phyloP scores from a whole-genome alignment of 106 monocot genomes.

The Triglochin maritima region DNA sequence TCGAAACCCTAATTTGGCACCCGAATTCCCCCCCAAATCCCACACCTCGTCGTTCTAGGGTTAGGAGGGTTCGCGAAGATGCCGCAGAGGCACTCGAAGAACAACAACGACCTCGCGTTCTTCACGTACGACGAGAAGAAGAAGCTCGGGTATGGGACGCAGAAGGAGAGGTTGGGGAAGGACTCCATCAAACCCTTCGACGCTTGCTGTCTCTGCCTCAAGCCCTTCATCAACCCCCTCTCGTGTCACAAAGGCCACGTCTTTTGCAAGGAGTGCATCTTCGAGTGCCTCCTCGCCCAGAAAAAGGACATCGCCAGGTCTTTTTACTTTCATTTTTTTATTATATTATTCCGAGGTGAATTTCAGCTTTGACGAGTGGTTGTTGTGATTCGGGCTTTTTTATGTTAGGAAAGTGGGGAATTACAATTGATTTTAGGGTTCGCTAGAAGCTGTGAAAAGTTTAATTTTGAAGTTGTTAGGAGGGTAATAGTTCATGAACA shows the following conservation, averaged over 20 bases:
- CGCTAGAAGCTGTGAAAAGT: too few species aligned
- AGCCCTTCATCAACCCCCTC: slow-evolving; percentile 69
- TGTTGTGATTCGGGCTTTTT: background rate
- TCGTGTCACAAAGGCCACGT: slow-evolving; percentile 81
- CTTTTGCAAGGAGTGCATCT: slow-evolving; percentile 97
- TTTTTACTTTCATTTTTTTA: background rate
- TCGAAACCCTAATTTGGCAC: too few species aligned
- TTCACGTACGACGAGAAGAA: slow-evolving; percentile 96
- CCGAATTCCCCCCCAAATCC: background rate
- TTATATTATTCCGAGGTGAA: background rate
- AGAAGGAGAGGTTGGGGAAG: slow-evolving; percentile 77
- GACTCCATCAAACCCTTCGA: slow-evolving; percentile 98
- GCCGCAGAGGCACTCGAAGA: slow-evolving; percentile 99
- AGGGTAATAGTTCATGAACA: too few species aligned
- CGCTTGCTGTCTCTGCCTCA: slow-evolving; percentile 79
- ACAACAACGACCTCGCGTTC: slow-evolving; percentile 98
- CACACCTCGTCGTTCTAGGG: background rate
- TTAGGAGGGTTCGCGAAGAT: slow-evolving; percentile 34
- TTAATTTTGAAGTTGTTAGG: too few species aligned
- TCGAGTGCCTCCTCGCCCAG: slow-evolving; percentile 88
- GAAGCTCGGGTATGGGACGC: slow-evolving; percentile 94
- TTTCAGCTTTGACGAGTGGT: background rate
- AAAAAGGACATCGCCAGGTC: slow-evolving; percentile 95
- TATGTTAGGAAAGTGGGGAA: too few species aligned
- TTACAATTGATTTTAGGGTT: too few species aligned